phyloP scores from a whole-genome alignment of 2,329 filamentous ascomycete species.

The Penicillium sp. region DNA sequence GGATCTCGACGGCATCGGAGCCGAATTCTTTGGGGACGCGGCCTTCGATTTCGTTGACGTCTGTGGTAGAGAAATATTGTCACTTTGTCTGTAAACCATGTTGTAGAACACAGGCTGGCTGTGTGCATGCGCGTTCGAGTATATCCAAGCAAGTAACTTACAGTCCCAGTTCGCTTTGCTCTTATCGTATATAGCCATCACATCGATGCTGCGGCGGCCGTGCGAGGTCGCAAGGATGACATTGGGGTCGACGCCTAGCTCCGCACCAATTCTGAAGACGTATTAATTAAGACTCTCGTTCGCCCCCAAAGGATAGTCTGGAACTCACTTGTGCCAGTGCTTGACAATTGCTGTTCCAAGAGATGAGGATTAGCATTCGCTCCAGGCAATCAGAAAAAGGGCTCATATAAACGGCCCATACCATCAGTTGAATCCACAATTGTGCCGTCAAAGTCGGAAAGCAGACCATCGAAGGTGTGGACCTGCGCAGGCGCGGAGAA shows the following conservation, averaged over 20 bases:
- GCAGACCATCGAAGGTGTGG: conserved; percentile 41
- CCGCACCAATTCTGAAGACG: conserved; percentile 54
- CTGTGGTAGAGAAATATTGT: conserved; percentile 45
- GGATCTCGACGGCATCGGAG: conserved; percentile 75
- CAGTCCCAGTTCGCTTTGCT: conserved; percentile 91
- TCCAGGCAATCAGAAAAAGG: conserved; percentile 36
- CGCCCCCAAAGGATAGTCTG: neutral
- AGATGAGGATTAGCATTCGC: conserved; percentile 50
- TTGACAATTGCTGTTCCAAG: conserved; percentile 57
- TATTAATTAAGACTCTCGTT: neutral
- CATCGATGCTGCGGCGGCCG: conserved; percentile 83
- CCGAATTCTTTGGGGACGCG: conserved; percentile 73
- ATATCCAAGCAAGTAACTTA: conserved; percentile 48
- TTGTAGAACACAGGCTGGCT: neutral
- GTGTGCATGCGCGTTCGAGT: neutral
- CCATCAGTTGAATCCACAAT: conserved; percentile 48
- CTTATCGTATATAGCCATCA: conserved; percentile 71
- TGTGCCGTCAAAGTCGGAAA: conserved; percentile 50
- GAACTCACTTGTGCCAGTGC: conserved; percentile 57
- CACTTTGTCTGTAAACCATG: neutral
- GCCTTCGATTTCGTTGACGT: conserved; percentile 74
- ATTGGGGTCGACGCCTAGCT: conserved; percentile 79
- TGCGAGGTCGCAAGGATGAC: conserved; percentile 88
- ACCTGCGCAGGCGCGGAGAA: conserved; percentile 42
- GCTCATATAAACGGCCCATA: conserved; percentile 17